These are phyloP conservation scores for Primulina eburnea DNA, from an alignment of 257 asterid genomes.

Conservation along the genomic window DNA sequence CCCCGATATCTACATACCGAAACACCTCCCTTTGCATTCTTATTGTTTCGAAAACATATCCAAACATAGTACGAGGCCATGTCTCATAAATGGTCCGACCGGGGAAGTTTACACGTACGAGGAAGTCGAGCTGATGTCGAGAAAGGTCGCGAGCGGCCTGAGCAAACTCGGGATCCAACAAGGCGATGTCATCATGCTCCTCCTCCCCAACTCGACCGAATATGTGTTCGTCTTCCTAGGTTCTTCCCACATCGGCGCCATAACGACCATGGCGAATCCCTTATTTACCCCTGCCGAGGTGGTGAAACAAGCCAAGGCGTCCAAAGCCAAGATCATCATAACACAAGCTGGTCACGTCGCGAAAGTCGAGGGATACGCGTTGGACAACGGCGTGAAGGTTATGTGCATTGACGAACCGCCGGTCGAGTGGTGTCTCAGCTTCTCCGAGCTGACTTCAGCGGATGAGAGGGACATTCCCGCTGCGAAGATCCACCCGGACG, in stretches of 20 bases:
- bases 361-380: slow-evolving; percentile 50
- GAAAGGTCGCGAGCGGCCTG: slow-evolving; percentile 57
- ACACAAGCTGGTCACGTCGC: slow-evolving; percentile 52
- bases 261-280: slow-evolving; percentile 86
- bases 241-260: slow-evolving; percentile 69
- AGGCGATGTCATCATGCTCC: slow-evolving; percentile 77
- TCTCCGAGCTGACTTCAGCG: slow-evolving; percentile 44
- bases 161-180: slow-evolving; percentile 53
- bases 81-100: slow-evolving; percentile 70
- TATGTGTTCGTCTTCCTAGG: slow-evolving; percentile 80
- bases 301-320: slow-evolving; percentile 66
- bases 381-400: slow-evolving; percentile 39
- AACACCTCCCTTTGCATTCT: slow-evolving; percentile 66
- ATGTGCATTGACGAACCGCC: slow-evolving; percentile 47
- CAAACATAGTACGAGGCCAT: slow-evolving; percentile 37
- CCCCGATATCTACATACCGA: slow-evolving; percentile 72
- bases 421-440: slow-evolving; percentile 45
- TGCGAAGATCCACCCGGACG: slow-evolving; percentile 57
- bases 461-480: slow-evolving; percentile 58
- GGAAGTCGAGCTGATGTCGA: slow-evolving; percentile 51
- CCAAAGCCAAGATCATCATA: slow-evolving; percentile 52
- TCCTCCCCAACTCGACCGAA: slow-evolving; percentile 81
- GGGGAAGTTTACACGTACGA: slow-evolving; percentile 49
- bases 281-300: slow-evolving; percentile 70
- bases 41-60: slow-evolving; percentile 75